A percentile compares a stretch with the other conserved stretches of the same genome.
phyloP scores from a whole-genome alignment of 257 asterid genomes.

The Petunia axillaris region DNA sequence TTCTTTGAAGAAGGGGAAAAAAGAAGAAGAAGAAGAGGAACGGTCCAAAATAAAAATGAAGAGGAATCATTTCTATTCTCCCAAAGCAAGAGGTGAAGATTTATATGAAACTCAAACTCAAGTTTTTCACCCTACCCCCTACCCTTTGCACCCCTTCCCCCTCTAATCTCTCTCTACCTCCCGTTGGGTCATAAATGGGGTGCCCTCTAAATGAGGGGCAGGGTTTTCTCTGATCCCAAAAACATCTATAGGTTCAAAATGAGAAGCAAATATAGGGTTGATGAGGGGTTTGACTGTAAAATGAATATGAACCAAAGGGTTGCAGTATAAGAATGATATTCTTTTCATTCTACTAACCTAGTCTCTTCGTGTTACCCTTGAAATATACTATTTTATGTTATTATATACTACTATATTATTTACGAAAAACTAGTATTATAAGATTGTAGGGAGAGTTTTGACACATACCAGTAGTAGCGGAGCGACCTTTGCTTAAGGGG shows the following conservation, averaged over 20 bases:
- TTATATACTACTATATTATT: too few species aligned
- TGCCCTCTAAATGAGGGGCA: conserved; percentile 55
- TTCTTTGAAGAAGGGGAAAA: conserved; percentile 18
- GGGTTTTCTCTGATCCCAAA: conserved; percentile 65
- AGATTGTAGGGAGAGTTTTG: too few species aligned
- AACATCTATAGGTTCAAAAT: conserved; percentile 36
- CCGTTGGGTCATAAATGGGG: conserved; percentile 58
- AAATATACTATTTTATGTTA: too few species aligned
- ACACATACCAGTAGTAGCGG: too few species aligned
- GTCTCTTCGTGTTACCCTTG: too few species aligned
- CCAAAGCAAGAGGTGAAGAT: conserved; percentile 40
- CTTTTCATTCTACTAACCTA: too few species aligned
- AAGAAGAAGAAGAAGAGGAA: conserved; percentile 39
- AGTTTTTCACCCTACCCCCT: neutral
- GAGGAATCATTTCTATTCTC: conserved; percentile 29
- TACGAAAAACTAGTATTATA: too few species aligned
- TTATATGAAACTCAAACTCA: conserved; percentile 34
- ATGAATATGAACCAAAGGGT: neutral
- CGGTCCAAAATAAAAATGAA: conserved; percentile 31
- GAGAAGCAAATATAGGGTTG: conserved; percentile 36
- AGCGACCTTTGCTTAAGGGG: too few species aligned
- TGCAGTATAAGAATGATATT: neutral
- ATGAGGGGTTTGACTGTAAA: conserved; percentile 41
- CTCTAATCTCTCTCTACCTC: conserved; percentile 40
- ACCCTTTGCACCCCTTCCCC: neutral